Conservation (phyloP, 306 rosid species). For the Ziziphus jujuba region DNA sequence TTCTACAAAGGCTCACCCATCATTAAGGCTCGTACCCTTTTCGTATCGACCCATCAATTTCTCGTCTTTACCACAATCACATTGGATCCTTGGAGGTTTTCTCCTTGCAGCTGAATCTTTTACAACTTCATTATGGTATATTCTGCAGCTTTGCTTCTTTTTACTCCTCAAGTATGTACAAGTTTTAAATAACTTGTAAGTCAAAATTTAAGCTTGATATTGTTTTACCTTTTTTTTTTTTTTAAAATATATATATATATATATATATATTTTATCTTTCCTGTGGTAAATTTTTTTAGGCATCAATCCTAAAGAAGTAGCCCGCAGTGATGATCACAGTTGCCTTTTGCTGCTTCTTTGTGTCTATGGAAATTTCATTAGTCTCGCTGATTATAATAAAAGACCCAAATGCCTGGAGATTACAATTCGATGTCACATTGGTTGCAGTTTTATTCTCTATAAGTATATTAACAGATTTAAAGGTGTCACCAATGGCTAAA, state of each 20-base stretch:
- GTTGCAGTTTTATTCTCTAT: not conserved
- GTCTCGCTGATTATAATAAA: not conserved
- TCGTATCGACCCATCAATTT: not conserved
- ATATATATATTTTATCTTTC: too few relatives aligned
- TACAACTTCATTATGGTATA: slow-evolving; percentile 33
- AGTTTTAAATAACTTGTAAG: not conserved
- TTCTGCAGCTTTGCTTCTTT: slow-evolving; percentile 29
- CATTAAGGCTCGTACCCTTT: not conserved
- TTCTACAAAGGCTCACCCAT: slow-evolving; percentile 47
- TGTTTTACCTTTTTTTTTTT: too few relatives aligned
- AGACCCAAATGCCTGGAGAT: not conserved
- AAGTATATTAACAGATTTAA: not conserved
- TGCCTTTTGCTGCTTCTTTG: not conserved
- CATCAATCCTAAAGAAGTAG: not conserved
- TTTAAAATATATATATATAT: too few relatives aligned
- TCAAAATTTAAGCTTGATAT: too few relatives aligned
- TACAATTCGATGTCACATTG: not conserved
- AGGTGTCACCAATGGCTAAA: too few relatives aligned
- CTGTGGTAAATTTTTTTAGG: not conserved
- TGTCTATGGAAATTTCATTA: not conserved
- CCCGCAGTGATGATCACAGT: not conserved
- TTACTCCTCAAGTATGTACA: not conserved
- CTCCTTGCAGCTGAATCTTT: slow-evolving; percentile 29
- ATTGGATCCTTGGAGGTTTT: slow-evolving; percentile 29
- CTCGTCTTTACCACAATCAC: slow-evolving; percentile 16